Evolutionary conservation across 169 alveolate species (phyloP).

Genomic region (Neospora caninum): DNA sequence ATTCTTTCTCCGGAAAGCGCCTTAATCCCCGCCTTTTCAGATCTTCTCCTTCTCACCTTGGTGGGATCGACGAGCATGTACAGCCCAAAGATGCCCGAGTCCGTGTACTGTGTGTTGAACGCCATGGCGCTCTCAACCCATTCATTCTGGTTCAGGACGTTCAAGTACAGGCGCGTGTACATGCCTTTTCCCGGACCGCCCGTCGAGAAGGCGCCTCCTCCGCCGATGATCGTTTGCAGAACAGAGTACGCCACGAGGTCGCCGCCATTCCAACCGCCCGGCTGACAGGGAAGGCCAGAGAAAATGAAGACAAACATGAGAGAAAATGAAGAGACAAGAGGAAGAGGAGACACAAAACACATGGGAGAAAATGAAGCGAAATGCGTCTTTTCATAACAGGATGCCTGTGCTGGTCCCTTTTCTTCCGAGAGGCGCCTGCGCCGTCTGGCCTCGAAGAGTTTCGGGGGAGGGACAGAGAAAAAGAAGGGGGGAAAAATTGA

Average conservation of each 20-base stretch:
- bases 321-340: background rate
- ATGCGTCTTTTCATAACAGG: too few species aligned
- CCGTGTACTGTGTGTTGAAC: conserved; percentile 88
- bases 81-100: conserved; percentile 89
- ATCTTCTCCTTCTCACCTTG: conserved; percentile 1
- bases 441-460: too few species aligned
- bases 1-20: too few species aligned
- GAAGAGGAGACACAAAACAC: background rate
- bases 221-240: conserved; percentile 89
- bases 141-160: conserved; percentile 84
- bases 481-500: too few species aligned
- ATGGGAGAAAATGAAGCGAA: too few species aligned
- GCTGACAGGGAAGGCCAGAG: background rate
- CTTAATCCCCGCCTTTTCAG: too few species aligned
- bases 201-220: conserved; percentile 91
- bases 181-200: conserved; percentile 96
- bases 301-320: background rate
- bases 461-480: background rate
- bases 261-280: conserved; percentile 73
- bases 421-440: too few species aligned
- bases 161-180: conserved; percentile 85
- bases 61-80: conserved; percentile 72
- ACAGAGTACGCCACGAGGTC: conserved; percentile 83
- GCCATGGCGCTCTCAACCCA: conserved; percentile 91
- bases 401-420: too few species aligned